A percentile compares a stretch with the other conserved stretches of the same genome.
Evolutionary conservation across 768 basidiomycete genomes (phyloP).

Genomic region (Psilocybe tampanensis): DNA sequence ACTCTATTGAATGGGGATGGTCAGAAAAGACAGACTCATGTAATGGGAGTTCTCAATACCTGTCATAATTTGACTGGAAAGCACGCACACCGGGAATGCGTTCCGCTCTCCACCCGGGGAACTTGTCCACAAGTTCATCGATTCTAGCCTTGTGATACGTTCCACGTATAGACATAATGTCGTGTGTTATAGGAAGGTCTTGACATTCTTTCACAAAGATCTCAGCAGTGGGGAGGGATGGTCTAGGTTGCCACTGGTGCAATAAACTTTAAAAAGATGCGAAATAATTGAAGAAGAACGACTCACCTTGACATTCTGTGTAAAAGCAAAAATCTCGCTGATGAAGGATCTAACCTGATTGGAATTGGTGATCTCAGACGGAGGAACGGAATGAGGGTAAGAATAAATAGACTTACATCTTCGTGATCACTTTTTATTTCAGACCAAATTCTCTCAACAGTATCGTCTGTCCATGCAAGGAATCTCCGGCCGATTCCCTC

Average conservation of each 20-base stretch:
- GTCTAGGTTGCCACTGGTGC: conserved; percentile 62
- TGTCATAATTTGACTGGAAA: conserved; percentile 86
- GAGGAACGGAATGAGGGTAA: conserved; percentile 2
- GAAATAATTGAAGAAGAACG: background rate
- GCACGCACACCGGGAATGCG: conserved; percentile 76
- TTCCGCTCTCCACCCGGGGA: conserved; percentile 71
- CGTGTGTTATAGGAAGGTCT: conserved; percentile 51
- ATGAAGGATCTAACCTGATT: conserved; percentile 72
- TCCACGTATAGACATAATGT: conserved; percentile 77
- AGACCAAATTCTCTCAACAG: conserved; percentile 67
- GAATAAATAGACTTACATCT: conserved; percentile 50
- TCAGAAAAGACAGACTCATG: conserved; percentile 7
- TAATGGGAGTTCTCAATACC: conserved; percentile 37
- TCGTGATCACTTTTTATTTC: conserved; percentile 80
- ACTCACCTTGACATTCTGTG: conserved; percentile 70
- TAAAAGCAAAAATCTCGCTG: conserved; percentile 71
- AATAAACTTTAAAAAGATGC: conserved; percentile 10
- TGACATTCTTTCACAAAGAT: conserved; percentile 72
- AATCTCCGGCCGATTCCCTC: conserved; percentile 83
- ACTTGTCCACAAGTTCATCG: conserved; percentile 57
- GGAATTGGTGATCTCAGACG: conserved; percentile 6
- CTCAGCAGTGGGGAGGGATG: conserved; percentile 61
- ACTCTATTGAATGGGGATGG: conserved; percentile 40
- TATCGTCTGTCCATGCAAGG: conserved; percentile 71
- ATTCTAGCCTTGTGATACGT: conserved; percentile 63